phyloP scores from a whole-genome alignment of 805 yeast species.

The Candida oleophila region DNA sequence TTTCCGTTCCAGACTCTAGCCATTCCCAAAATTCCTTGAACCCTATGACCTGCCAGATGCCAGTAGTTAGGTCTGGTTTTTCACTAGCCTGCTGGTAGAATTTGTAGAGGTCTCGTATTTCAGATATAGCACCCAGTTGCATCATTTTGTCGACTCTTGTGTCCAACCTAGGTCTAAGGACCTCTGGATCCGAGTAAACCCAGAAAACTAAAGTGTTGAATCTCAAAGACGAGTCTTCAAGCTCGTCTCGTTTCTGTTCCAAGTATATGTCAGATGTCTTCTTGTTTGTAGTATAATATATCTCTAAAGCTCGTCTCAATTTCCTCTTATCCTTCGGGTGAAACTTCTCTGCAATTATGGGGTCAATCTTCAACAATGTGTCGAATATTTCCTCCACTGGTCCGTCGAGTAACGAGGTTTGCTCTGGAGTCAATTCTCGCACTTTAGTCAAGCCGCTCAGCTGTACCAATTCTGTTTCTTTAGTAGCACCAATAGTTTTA shows the following conservation, averaged over 20 bases:
- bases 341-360: slow-evolving; percentile 71
- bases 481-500: slow-evolving; percentile 51
- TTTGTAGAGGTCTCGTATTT: slow-evolving; percentile 59
- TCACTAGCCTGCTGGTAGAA: slow-evolving; percentile 35
- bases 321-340: slow-evolving; percentile 90
- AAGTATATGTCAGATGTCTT: slow-evolving; percentile 70
- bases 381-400: slow-evolving; percentile 50
- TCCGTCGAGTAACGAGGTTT: slow-evolving; percentile 49
- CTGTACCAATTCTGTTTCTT: slow-evolving; percentile 6
- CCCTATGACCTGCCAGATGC: slow-evolving; percentile 94
- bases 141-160: slow-evolving; percentile 83
- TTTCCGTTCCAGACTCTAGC: slow-evolving; percentile 30
- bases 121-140: slow-evolving; percentile 62
- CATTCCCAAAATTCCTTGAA: slow-evolving; percentile 86
- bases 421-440: slow-evolving; percentile 32
- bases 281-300: slow-evolving; percentile 63
- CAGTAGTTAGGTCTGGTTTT: slow-evolving; percentile 58
- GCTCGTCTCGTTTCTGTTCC: slow-evolving; percentile 49
- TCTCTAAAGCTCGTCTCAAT: slow-evolving; percentile 76
- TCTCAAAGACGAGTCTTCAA: slow-evolving; percentile 47
- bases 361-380: slow-evolving; percentile 57
- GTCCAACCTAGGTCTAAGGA: slow-evolving; percentile 66
- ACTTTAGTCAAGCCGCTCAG: neutral
- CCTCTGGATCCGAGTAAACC: slow-evolving; percentile 68
- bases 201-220: slow-evolving; percentile 73